Percentiles rank a stretch among this genome's conserved stretches.
Evolutionary conservation across 2,329 filamentous ascomycete genomes (phyloP).

Genomic region (Pestalotiopsis sp.): DNA sequence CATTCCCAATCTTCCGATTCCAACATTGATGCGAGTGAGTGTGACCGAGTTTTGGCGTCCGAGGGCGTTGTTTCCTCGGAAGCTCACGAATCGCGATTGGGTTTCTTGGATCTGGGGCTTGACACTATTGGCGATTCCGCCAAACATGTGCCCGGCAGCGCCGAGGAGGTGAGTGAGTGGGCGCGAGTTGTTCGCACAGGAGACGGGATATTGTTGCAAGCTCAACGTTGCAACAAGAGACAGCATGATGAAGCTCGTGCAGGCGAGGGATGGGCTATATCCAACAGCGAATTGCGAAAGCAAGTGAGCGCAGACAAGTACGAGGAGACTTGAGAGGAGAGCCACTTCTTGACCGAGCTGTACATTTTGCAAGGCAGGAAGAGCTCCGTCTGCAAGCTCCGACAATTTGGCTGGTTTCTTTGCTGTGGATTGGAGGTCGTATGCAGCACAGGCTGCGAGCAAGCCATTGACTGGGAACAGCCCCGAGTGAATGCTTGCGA

Average conservation of each 20-base stretch:
- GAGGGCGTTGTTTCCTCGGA: background rate
- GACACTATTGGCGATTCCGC: conserved; percentile 4
- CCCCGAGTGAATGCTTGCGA: background rate
- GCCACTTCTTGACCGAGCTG: background rate
- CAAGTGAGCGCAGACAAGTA: background rate
- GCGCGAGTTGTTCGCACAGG: conserved; percentile 11
- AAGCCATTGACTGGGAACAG: background rate
- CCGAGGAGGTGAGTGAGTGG: conserved; percentile 15
- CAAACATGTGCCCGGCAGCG: conserved; percentile 4
- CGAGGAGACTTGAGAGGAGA: background rate
- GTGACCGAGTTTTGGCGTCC: background rate
- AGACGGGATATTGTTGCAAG: conserved; percentile 4
- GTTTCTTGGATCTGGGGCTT: conserved; percentile 9
- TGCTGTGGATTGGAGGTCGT: background rate
- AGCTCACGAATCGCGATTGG: background rate
- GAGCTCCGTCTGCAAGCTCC: background rate
- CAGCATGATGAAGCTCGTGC: background rate
- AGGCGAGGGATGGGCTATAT: background rate
- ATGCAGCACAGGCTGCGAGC: background rate
- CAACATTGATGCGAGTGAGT: background rate
- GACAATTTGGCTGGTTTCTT: background rate
- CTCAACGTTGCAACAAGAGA: background rate
- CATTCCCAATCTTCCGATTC: background rate
- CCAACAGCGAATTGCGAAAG: background rate
- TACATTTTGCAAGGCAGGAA: too few relatives aligned